Evolutionary conservation across 179 eudicot species (phyloP), one percentile per base, ranked within the genome.

Genomic region (Silene vulgaris): DNA sequence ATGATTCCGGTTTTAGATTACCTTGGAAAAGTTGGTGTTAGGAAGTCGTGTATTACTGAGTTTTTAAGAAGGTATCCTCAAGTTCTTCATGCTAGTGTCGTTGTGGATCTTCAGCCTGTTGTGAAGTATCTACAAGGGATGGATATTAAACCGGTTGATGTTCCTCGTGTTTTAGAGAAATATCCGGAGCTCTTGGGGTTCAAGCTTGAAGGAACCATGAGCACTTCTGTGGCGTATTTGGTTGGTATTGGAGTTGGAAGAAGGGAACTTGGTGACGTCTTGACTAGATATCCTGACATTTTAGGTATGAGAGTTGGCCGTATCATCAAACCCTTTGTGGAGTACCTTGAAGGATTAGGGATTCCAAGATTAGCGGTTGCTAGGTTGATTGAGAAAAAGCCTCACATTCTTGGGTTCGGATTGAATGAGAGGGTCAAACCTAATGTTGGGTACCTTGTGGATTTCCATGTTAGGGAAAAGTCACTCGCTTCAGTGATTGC

Each of bases 121-220:
- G 96, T 94, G 29, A 88, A 89, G 57, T 94, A 92, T 85, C 90
- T 94, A 43, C 92, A 86, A 72, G 98, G 98, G 13, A 83, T 90
- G 90, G 96, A 88, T 78, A 84, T 94, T 21, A 90, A 88, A 75
- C 88, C 88, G 50, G 77, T 37, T 56, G 89, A 92, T 84, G 86
- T 94, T 74, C 96, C 97, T 76, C 85, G 87, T 65, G 95, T 94
- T 76, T 80, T 94, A 12, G 97, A 92, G 85, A 87, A 64, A 65
- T 94, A 94, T 76, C 98, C 98, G 0, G 97, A 94, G 80, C 86
- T 94, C 19, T 79, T 94, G 74, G 98, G 98, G 32, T 94, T 92
- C 66, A 94, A 92, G 83, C 97, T 94, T 40, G 98, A 94, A 84
- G 98, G 98, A 67, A 94, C 98, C 30, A 94, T 94, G 98, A 94